Conservation (phyloP, 768 basidiomycete species). For the Cyclocybe cylindracea region DNA sequence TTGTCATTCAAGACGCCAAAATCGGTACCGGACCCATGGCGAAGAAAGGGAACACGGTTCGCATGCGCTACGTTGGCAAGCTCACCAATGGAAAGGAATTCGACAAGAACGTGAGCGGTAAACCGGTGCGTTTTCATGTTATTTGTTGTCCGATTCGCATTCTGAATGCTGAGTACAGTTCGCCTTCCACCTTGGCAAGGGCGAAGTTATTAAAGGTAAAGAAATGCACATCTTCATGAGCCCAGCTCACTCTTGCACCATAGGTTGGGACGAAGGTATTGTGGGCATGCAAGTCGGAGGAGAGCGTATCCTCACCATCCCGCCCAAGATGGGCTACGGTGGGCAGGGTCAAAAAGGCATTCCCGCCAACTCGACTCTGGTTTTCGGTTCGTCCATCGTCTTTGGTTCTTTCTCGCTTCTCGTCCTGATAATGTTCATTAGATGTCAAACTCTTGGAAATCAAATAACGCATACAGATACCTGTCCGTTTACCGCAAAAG, state of each 20-base stretch:
- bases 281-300: slow-evolving; percentile 91
- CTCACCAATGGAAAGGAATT: slow-evolving; percentile 74
- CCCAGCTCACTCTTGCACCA: slow-evolving; percentile 2
- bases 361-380: slow-evolving; percentile 78
- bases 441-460: slow-evolving; percentile 75
- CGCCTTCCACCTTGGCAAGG: slow-evolving; percentile 76
- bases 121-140: slow-evolving; percentile 60
- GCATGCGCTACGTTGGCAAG: slow-evolving; percentile 94
- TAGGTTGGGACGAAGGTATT: slow-evolving; percentile 91
- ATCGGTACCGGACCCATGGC: slow-evolving; percentile 82
- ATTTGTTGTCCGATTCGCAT: background rate
- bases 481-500: slow-evolving; percentile 3
- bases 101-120: slow-evolving; percentile 82
- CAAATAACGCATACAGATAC: slow-evolving; percentile 42
- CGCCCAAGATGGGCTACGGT: slow-evolving; percentile 74
- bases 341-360: slow-evolving; percentile 58
- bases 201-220: slow-evolving; percentile 90
- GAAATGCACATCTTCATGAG: background rate
- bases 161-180: slow-evolving; percentile 43
- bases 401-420: background rate
- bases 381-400: slow-evolving; percentile 62
- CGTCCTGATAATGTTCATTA: slow-evolving; percentile 25
- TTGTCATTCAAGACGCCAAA: slow-evolving; percentile 77
- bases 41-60: slow-evolving; percentile 81
- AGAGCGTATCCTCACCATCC: slow-evolving; percentile 80